phyloP scores from a whole-genome alignment of 768 basidiomycete species.

The Ephemerocybe angulata region DNA sequence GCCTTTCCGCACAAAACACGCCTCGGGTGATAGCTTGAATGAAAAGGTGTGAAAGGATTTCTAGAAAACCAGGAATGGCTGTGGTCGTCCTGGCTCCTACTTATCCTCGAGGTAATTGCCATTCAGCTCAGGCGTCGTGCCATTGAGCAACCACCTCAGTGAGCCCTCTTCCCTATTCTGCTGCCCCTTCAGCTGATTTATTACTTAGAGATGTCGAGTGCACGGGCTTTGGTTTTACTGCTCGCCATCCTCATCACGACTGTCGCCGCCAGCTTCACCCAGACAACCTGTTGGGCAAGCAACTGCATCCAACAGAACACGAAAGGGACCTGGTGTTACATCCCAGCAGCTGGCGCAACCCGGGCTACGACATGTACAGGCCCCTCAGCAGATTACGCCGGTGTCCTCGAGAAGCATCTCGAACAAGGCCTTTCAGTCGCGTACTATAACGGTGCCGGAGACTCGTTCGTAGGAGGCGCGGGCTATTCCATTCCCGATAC shows the following conservation, averaged over 20 bases:
- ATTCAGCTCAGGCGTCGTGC: too few species aligned
- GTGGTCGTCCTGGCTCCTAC: too few species aligned
- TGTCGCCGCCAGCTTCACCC: not conserved
- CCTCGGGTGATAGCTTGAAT: too few species aligned
- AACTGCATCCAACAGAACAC: slow-evolving; percentile 8
- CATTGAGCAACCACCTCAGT: too few species aligned
- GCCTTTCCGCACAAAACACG: too few species aligned
- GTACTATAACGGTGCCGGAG: slow-evolving; percentile 10
- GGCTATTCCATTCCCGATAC: slow-evolving; percentile 4
- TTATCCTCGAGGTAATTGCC: too few species aligned
- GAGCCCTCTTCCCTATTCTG: too few species aligned
- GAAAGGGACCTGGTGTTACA: slow-evolving; percentile 9
- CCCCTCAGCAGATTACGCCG: slow-evolving; percentile 1
- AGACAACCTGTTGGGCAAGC: slow-evolving; percentile 2
- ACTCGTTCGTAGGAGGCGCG: slow-evolving; percentile 6
- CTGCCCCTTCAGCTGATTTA: too few species aligned
- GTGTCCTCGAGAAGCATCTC: slow-evolving; percentile 7
- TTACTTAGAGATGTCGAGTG: too few species aligned
- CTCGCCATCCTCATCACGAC: not conserved
- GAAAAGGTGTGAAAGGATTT: too few species aligned
- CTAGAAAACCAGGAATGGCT: too few species aligned
- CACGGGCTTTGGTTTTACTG: not conserved
- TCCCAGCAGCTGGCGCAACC: slow-evolving; percentile 1
- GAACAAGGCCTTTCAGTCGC: slow-evolving; percentile 11
- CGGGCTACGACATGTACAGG: slow-evolving; percentile 7